A percentile compares a stretch with the other conserved stretches of the same genome.
These are phyloP conservation scores for Schwanniomyces pseudopolymorphus DNA, from an alignment of 805 yeast species.

Conservation along the genomic window DNA sequence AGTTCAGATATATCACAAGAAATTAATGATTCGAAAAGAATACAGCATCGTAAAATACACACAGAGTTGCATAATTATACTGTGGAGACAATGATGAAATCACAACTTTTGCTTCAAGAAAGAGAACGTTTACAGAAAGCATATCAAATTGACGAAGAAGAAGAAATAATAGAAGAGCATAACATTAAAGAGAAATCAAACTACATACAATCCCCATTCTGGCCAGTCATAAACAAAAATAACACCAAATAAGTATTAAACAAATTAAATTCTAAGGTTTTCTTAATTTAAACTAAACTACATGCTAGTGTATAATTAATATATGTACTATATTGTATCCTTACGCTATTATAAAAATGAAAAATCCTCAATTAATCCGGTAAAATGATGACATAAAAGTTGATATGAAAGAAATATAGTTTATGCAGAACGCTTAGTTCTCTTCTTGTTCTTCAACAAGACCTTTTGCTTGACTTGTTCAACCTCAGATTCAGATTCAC, in stretches of 20 bases:
- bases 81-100: slow-evolving; percentile 30
- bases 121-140: slow-evolving; percentile 3
- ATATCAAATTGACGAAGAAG: not conserved
- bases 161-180: not conserved
- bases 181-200: slow-evolving; percentile 2
- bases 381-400: slow-evolving; percentile 1
- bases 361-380: slow-evolving; percentile 1
- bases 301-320: not conserved
- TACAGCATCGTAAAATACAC: slow-evolving; percentile 27
- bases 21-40: slow-evolving; percentile 12
- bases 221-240: slow-evolving; percentile 10
- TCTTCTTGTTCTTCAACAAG: slow-evolving; percentile 62
- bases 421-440: slow-evolving; percentile 14
- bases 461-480: slow-evolving; percentile 54
- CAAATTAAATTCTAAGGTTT: not conserved
- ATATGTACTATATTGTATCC: not conserved
- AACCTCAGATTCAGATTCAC: slow-evolving; percentile 45
- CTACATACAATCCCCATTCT: slow-evolving; percentile 14
- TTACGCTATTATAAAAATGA: not conserved
- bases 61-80: slow-evolving; percentile 30
- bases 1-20: not conserved
- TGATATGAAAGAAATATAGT: slow-evolving; percentile 1
- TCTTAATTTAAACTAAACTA: not conserved
- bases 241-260: not conserved
- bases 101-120: slow-evolving; percentile 17